Evolutionary conservation across 768 basidiomycete species (phyloP), one percentile per base, ranked within the genome.

Genomic region (Termitomyces sp.): DNA sequence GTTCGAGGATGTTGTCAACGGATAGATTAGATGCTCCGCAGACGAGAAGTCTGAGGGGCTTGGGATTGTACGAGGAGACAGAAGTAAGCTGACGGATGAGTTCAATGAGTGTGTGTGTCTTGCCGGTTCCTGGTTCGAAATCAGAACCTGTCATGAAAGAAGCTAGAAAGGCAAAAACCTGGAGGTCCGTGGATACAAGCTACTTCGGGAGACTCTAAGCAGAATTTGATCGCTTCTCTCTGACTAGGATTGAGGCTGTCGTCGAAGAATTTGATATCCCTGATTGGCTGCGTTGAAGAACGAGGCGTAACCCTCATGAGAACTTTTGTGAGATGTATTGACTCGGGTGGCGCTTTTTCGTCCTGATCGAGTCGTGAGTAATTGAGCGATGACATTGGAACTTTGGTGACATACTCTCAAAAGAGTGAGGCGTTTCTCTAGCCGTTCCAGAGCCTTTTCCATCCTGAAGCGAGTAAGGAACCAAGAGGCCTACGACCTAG

Each of bases 141-240:
- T 34, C 8, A 47, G 6, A 53, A 27, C 31, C 46, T 21, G 21
- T 42, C 46, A 34, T 25, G 9, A 42, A 43, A 34, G 5, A 27
- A 7, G 10, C 41, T 16, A 34, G n/a, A 35, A 19, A 10, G 16
- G 42, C 19, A 58, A 27, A 37, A 66, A 83, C 96, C 96, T 59
- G 97, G 97, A n/a, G 97, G 97, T 0, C 97, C 97, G 66, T 98
- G 95, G 25, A 99, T 94, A 63, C 93, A 92, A 1, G 92, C 92
- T 0, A 98, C 82, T 68, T 96, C 88, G 5, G 82, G 78, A 0
- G 90, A 84, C 59, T 83, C 83, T 5, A 99, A 70, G n/a, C 88
- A 87, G 65, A 97, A 95, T 51, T 72, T 76, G 32, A 98, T 84
- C 0, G 95, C 96, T 12, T 82, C 78, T 67, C 86, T 86, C 67